Percentiles rank a stretch among this genome's conserved stretches.
Conservation (phyloP, 495 filamentous ascomycete genomes). For the Daldinia caldariorum region DNA sequence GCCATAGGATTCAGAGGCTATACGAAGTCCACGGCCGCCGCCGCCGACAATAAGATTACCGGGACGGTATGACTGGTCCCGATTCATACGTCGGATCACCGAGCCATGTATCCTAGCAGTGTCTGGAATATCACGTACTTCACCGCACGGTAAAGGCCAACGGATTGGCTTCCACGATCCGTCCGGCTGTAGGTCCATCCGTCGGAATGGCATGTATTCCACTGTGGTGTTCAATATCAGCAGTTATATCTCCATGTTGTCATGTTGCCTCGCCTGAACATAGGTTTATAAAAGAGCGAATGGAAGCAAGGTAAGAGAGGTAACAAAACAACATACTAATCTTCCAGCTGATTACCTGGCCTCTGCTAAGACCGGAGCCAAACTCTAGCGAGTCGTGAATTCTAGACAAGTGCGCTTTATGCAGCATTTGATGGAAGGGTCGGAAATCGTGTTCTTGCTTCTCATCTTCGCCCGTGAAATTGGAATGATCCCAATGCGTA, state of each 20-base stretch:
- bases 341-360: slow-evolving; percentile 76
- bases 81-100: slow-evolving; percentile 77
- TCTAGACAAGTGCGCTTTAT: slow-evolving; percentile 66
- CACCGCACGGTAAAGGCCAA: slow-evolving; percentile 82
- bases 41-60: slow-evolving; percentile 86
- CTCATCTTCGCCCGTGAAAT: slow-evolving; percentile 29
- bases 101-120: slow-evolving; percentile 76
- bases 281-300: not conserved
- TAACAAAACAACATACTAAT: slow-evolving; percentile 55
- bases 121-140: slow-evolving; percentile 81
- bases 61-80: slow-evolving; percentile 72
- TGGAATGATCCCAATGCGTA: slow-evolving; percentile 36
- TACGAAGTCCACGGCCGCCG: slow-evolving; percentile 71
- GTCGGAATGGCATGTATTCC: slow-evolving; percentile 85
- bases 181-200: slow-evolving; percentile 79
- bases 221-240: slow-evolving; percentile 47
- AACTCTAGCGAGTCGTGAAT: slow-evolving; percentile 82
- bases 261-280: not conserved
- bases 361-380: slow-evolving; percentile 65
- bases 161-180: slow-evolving; percentile 84
- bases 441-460: slow-evolving; percentile 12
- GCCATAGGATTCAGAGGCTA: slow-evolving; percentile 68
- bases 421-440: slow-evolving; percentile 65
- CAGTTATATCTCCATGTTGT: not conserved
- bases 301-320: not conserved